Percentiles rank a stretch among this genome's conserved stretches.
Evolutionary conservation across 768 basidiomycete genomes (phyloP).

Genomic region (Leccinum fibrillosum): DNA sequence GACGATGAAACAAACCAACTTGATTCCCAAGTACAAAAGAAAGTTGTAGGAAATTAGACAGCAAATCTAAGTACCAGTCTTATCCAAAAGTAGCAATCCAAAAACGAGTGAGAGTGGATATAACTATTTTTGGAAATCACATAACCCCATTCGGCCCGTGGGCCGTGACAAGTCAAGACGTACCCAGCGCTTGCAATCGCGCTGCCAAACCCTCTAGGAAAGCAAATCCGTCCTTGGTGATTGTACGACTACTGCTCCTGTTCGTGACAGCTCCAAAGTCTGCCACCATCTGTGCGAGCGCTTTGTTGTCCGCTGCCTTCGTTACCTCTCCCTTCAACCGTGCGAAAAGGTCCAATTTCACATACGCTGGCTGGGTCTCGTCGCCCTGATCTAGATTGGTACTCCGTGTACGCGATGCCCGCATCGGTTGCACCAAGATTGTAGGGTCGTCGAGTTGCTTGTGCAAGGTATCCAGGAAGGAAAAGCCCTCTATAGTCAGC

Average conservation of each 20-base stretch:
- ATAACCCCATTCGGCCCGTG: not conserved
- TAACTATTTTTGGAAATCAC: not conserved
- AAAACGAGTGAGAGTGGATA: not conserved
- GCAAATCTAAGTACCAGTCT: not conserved
- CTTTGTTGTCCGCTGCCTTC: slow-evolving; percentile 48
- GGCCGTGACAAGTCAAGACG: not conserved
- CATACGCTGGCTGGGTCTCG: slow-evolving; percentile 45
- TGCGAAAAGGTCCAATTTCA: slow-evolving; percentile 59
- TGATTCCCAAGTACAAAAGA: not conserved
- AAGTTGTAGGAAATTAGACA: not conserved
- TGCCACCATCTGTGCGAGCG: slow-evolving; percentile 60
- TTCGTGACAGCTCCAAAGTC: slow-evolving; percentile 72
- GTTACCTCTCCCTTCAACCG: slow-evolving; percentile 54
- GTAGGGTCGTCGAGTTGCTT: slow-evolving; percentile 72
- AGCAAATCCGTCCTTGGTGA: slow-evolving; percentile 75
- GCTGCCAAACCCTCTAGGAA: slow-evolving; percentile 63
- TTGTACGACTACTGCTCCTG: slow-evolving; percentile 61
- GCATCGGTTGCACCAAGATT: slow-evolving; percentile 50
- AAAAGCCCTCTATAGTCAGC: slow-evolving; percentile 67
- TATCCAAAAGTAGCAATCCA: not conserved
- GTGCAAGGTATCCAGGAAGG: slow-evolving; percentile 64
- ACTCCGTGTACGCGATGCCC: slow-evolving; percentile 41
- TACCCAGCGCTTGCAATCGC: slow-evolving; percentile 39
- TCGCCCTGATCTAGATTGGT: slow-evolving; percentile 38
- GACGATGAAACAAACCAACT: not conserved